Base-by-base conservation (phyloP, 352 stramenopile genomes). In the Pseudoperonospora humuli region DNA sequence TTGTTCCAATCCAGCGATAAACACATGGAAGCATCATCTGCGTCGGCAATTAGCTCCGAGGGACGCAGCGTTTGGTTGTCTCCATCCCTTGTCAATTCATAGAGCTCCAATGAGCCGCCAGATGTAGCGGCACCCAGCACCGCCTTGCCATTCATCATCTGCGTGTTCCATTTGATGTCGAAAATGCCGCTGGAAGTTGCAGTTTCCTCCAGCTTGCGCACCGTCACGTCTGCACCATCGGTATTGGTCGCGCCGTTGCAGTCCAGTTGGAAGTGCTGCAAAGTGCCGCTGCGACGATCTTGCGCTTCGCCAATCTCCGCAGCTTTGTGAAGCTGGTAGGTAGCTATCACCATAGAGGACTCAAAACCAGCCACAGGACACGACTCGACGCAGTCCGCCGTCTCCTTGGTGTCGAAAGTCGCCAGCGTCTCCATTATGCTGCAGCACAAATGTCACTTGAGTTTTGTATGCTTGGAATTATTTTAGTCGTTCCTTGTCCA, bases 1-100 rank as follows among this genome's bases (percentile, higher is more conserved):
- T 91, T 86, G 54, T 61, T 90, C 81, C 81, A 93, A 56, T 93
- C 81, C 29, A 93, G 61, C 24, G 81, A 93, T 28, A 93, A 45
- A 24, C 75, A 88, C 78, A 91, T 93, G 13, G 76, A 72, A 20
- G 47, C 57, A 0, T 47, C 48, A 23, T 71, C 42, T 1, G 23
- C 60, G 7, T 83, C 64, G 1, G 53, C 63, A 36, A 52, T 21
- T 13, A 84, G 21, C 7, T 57, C 63, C 19, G 61, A 75, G 37
- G 65, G 55, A 10, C 45, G 42, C 9, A 87, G 47, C n/a, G 35
- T 49, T 17, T 41, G n/a, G 0, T 45, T 28, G 9, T 29, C 24
- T 3, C 35, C 34, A 33, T 46, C 38, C 3, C 15, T 47, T 31
- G 1, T 31, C 37, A 89, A 41, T 23, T 72, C 55, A 35, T 81